Percentiles rank a stretch among this genome's conserved stretches.
phyloP scores from a whole-genome alignment of 345 rosid species.

The Conringia planisiliqua region DNA sequence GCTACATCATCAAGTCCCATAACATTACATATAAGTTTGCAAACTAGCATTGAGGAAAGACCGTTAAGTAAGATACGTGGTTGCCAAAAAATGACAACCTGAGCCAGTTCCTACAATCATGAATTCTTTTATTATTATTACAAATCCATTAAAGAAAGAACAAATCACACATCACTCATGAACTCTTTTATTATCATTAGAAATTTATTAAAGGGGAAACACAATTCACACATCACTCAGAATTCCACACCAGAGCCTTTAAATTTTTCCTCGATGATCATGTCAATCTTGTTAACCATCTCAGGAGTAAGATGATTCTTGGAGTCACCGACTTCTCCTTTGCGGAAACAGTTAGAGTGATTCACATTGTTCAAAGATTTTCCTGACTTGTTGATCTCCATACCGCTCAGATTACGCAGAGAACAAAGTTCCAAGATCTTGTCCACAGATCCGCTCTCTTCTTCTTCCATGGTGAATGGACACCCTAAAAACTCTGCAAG shows the following conservation, averaged over 20 bases:
- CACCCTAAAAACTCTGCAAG: constrained; percentile 41
- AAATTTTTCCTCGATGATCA: constrained; percentile 34
- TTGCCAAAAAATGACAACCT: too few species aligned
- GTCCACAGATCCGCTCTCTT: constrained; percentile 19
- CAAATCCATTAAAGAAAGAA: too few species aligned
- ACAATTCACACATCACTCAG: constrained; percentile 32
- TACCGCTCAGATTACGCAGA: constrained; percentile 36
- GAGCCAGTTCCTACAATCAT: too few species aligned
- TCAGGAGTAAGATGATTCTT: constrained; percentile 38
- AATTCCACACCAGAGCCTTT: constrained; percentile 32
- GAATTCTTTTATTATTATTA: too few species aligned
- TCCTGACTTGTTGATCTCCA: constrained; percentile 48
- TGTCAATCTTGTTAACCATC: constrained; percentile 39
- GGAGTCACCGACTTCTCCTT: constrained; percentile 53
- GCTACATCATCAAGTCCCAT: too few species aligned
- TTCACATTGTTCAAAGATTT: constrained; percentile 15
- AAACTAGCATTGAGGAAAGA: too few species aligned
- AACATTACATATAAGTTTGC: too few species aligned
- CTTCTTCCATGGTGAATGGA: constrained; percentile 45
- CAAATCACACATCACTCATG: too few species aligned
- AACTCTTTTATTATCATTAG: too few species aligned
- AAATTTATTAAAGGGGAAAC: too few species aligned
- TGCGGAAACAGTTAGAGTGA: constrained; percentile 30
- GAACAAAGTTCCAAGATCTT: constrained; percentile 44
- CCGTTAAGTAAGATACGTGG: too few species aligned